phyloP scores from a whole-genome alignment of 129 eudicot genomes.

The Pulicaria dysenterica region DNA sequence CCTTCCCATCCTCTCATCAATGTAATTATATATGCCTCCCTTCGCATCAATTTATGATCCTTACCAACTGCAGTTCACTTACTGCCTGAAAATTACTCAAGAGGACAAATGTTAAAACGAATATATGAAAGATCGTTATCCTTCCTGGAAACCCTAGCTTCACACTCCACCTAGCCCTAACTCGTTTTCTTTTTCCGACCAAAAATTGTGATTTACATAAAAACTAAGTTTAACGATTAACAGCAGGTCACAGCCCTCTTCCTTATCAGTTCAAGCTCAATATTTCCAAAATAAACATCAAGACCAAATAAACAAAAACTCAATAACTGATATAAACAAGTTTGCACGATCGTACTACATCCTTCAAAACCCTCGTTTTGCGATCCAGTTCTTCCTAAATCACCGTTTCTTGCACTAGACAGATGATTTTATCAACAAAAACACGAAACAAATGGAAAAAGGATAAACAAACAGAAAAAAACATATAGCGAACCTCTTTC shows the following conservation, averaged over 20 bases:
- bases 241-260: neutral
- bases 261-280: neutral
- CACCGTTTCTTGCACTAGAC: neutral
- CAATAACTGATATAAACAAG: neutral
- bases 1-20: too few relatives aligned
- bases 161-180: neutral
- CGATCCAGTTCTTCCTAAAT: neutral
- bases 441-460: neutral
- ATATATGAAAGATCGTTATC: too few relatives aligned
- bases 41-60: neutral
- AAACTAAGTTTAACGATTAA: neutral
- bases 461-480: neutral
- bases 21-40: neutral
- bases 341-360: neutral
- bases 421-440: constrained; percentile 5
- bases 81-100: neutral
- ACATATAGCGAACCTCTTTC: constrained; percentile 38
- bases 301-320: neutral
- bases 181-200: neutral
- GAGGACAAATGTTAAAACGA: too few relatives aligned
- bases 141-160: neutral
- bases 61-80: neutral
- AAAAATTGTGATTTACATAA: neutral
- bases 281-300: neutral
- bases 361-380: constrained; percentile 18